A percentile compares a stretch with the other conserved stretches of the same genome.
phyloP scores from a whole-genome alignment of 495 filamentous ascomycete species.

The Xylaria intraflava region DNA sequence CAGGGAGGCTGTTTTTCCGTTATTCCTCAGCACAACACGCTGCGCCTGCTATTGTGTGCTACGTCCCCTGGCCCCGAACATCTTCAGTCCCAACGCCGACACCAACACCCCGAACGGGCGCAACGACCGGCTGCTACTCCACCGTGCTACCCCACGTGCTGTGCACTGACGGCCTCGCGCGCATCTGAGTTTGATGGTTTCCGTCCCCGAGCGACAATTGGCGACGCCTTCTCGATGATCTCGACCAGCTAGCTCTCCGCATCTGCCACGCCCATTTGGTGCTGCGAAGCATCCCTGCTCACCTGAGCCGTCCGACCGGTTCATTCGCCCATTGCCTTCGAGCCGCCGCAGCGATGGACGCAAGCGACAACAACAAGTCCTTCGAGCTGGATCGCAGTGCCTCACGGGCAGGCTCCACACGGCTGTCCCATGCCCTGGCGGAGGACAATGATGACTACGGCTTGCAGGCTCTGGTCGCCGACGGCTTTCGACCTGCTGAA shows the following conservation, averaged over 20 bases:
- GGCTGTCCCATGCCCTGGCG: conserved; percentile 17
- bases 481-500: conserved; percentile 36
- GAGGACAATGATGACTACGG: conserved; percentile 34
- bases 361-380: conserved; percentile 21
- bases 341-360: conserved; percentile 27
- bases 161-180: not conserved
- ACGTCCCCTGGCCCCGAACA: not conserved
- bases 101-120: not conserved
- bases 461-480: conserved; percentile 34
- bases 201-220: not conserved
- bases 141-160: not conserved
- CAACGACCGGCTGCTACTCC: not conserved
- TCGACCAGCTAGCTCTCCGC: conserved; percentile 16
- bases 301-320: conserved; percentile 10
- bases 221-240: conserved; percentile 15
- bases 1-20: too few relatives aligned
- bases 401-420: conserved; percentile 30
- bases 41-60: too few relatives aligned
- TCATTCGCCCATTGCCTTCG: not conserved
- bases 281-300: conserved; percentile 24
- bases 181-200: not conserved
- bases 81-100: not conserved
- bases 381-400: conserved; percentile 30
- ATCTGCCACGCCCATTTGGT: conserved; percentile 24
- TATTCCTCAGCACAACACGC: too few relatives aligned